A percentile compares a stretch with the other conserved stretches of the same genome.
phyloP scores from a whole-genome alignment of 805 yeast species.

The Hanseniaspora mollemarum region DNA sequence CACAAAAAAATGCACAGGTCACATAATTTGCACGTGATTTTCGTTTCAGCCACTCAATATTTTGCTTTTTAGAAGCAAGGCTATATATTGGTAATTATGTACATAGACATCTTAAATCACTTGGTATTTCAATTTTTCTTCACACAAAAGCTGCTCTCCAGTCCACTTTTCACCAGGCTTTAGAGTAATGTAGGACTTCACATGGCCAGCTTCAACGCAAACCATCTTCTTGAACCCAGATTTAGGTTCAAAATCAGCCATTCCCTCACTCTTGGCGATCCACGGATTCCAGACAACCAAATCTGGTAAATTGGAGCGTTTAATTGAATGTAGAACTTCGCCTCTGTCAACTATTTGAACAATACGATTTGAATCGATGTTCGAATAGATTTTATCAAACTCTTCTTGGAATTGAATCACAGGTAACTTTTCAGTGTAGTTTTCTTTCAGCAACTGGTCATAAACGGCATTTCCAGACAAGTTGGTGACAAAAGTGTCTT shows the following conservation, averaged over 20 bases:
- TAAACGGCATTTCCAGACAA: conserved; percentile 58
- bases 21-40: not conserved
- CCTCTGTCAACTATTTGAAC: conserved; percentile 64
- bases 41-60: too few species aligned
- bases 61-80: too few species aligned
- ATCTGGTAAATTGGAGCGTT: conserved; percentile 51
- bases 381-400: conserved; percentile 71
- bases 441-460: conserved; percentile 61
- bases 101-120: conserved; percentile 29
- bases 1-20: too few species aligned
- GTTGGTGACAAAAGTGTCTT: conserved; percentile 66
- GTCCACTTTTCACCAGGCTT: conserved; percentile 66
- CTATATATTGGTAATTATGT: too few species aligned
- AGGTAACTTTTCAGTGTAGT: conserved; percentile 62
- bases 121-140: conserved; percentile 53
- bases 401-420: conserved; percentile 64
- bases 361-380: conserved; percentile 42
- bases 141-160: conserved; percentile 50
- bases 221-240: conserved; percentile 76
- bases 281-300: conserved; percentile 97
- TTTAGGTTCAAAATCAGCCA: conserved; percentile 85
- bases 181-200: conserved; percentile 52
- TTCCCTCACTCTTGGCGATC: conserved; percentile 66
- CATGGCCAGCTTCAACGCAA: conserved; percentile 91
- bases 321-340: conserved; percentile 55